Percentiles rank a stretch among this genome's conserved stretches.
phyloP scores from a whole-genome alignment of 768 basidiomycete species.

The Pulveroboletus sp. region DNA sequence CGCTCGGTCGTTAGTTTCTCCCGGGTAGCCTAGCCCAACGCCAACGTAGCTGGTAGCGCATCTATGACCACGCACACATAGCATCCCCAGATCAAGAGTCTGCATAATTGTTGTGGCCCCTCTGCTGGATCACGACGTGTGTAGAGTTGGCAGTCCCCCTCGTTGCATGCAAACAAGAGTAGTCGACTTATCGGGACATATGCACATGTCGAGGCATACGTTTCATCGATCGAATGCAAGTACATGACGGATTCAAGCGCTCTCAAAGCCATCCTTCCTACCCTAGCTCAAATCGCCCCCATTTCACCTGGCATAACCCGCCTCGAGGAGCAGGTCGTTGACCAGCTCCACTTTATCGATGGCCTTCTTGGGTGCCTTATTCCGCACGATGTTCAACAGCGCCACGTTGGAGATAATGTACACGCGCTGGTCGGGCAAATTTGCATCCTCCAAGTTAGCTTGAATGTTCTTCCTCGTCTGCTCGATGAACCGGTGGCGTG shows the following conservation, averaged over 20 bases:
- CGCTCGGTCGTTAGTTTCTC: too few species aligned
- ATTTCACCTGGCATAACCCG: background rate
- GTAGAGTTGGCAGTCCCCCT: too few species aligned
- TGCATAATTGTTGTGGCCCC: too few species aligned
- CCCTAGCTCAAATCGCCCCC: background rate
- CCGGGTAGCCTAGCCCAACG: too few species aligned
- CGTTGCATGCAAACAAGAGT: too few species aligned
- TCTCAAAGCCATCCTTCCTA: background rate
- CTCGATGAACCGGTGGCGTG: constrained; percentile 20
- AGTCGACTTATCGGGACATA: too few species aligned
- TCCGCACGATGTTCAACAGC: constrained; percentile 12
- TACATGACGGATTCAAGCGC: background rate
- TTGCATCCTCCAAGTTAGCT: constrained; percentile 15
- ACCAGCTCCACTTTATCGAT: constrained; percentile 9
- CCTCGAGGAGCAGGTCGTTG: background rate
- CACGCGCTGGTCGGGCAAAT: constrained; percentile 21
- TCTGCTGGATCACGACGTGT: too few species aligned
- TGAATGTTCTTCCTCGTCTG: constrained; percentile 19
- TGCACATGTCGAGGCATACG: background rate
- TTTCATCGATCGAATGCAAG: background rate
- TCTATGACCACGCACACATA: too few species aligned
- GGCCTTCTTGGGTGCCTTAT: constrained; percentile 8
- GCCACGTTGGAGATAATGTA: constrained; percentile 24
- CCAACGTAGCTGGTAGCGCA: too few species aligned
- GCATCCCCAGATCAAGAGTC: too few species aligned